Conservation (phyloP, 1,139 yeast genomes). For the Sugiyamaella xylanicola region DNA sequence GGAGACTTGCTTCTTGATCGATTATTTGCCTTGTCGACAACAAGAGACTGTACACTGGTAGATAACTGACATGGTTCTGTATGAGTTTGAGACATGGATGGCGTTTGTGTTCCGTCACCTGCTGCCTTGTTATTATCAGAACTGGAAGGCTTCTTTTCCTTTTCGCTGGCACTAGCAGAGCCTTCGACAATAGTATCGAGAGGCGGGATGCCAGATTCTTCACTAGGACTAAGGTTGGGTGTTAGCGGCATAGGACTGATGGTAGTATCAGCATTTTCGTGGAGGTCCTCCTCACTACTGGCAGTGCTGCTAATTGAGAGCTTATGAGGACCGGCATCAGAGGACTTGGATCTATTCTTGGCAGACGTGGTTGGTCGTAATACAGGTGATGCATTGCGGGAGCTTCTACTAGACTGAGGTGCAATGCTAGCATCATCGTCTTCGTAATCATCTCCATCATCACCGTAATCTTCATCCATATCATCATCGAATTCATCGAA, state of each 20-base stretch:
- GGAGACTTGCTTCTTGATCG: constrained; percentile 3
- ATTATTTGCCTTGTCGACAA: not conserved
- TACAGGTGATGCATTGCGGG: constrained; percentile 2
- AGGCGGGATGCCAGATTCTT: not conserved
- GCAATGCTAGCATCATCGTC: constrained; percentile 23
- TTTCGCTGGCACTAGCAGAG: not conserved
- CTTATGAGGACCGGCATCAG: constrained; percentile 3
- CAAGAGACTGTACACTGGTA: constrained; percentile 13
- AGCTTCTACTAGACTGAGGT: constrained; percentile 1
- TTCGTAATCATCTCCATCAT: constrained; percentile 26
- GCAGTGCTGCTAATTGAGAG: constrained; percentile 13
- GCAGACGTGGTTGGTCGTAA: constrained; percentile 1
- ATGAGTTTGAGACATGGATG: not conserved
- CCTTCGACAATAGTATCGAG: not conserved
- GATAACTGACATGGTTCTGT: constrained; percentile 15
- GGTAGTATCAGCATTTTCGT: not conserved
- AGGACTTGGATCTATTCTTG: not conserved
- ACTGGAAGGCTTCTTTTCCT: too few relatives aligned
- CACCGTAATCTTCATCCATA: constrained; percentile 32
- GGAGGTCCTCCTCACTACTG: not conserved
- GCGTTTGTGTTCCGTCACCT: too few relatives aligned
- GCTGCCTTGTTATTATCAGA: too few relatives aligned
- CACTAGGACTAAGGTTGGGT: constrained; percentile 7
- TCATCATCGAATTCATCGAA: constrained; percentile 35
- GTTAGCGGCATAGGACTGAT: constrained; percentile 5